Conservation (phyloP, 257 asterid species). For the Forsythia viridissima region DNA sequence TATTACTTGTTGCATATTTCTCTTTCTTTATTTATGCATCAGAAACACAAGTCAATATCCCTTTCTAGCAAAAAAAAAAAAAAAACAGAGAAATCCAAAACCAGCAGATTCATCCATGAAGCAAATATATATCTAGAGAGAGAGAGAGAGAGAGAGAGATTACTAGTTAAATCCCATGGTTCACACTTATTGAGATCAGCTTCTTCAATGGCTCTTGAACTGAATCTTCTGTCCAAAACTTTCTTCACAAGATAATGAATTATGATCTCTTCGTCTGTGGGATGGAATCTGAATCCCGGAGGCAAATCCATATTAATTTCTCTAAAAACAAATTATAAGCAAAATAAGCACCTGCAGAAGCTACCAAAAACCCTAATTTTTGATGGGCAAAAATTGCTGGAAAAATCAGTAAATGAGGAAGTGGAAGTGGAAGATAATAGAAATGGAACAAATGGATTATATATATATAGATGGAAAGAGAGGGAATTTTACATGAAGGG, state of each 20-base stretch:
- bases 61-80: background rate
- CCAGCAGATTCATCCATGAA: background rate
- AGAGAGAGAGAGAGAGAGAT: background rate
- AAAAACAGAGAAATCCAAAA: too few relatives aligned
- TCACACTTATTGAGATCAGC: slow-evolving; percentile 87
- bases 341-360: background rate
- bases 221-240: slow-evolving; percentile 51
- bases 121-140: background rate
- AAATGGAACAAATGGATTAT: slow-evolving; percentile 1
- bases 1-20: too few relatives aligned
- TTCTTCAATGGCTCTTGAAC: slow-evolving; percentile 62
- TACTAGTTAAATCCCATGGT: slow-evolving; percentile 94
- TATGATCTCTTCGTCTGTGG: slow-evolving; percentile 84
- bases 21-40: background rate
- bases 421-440: slow-evolving; percentile 6
- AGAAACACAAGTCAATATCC: background rate
- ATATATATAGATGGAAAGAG: slow-evolving; percentile 29
- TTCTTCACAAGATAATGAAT: slow-evolving; percentile 60
- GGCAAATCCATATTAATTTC: slow-evolving; percentile 45
- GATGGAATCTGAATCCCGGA: slow-evolving; percentile 82
- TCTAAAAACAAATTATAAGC: background rate
- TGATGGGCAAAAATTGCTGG: slow-evolving; percentile 30
- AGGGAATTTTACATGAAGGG: background rate
- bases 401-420: background rate
- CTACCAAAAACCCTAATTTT: background rate